Conservation (phyloP, 2,329 filamentous ascomycete genomes). For the Venturia nashicola region DNA sequence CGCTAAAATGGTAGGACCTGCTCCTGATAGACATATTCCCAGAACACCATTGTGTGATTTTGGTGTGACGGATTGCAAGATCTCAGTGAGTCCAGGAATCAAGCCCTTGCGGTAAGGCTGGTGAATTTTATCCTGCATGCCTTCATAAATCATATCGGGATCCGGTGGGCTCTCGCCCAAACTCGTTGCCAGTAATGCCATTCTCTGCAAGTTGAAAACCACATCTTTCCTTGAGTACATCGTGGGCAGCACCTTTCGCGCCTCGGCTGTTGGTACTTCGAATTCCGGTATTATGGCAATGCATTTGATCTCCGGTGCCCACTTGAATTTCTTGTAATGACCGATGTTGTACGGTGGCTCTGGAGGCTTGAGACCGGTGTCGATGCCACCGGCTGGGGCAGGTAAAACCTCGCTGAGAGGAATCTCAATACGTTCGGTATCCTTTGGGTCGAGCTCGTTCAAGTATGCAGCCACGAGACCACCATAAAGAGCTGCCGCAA, state of each 20-base stretch:
- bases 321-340: slow-evolving; percentile 90
- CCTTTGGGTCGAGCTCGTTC: slow-evolving; percentile 79
- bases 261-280: slow-evolving; percentile 86
- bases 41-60: slow-evolving; percentile 75
- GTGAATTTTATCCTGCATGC: slow-evolving; percentile 98
- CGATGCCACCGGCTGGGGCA: slow-evolving; percentile 75
- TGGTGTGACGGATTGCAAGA: slow-evolving; percentile 83
- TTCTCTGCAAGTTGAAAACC: slow-evolving; percentile 90
- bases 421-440: slow-evolving; percentile 83
- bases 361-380: slow-evolving; percentile 78
- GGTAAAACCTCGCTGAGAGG: slow-evolving; percentile 89
- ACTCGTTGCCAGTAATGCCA: slow-evolving; percentile 80
- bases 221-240: slow-evolving; percentile 72
- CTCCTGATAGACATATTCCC: slow-evolving; percentile 88
- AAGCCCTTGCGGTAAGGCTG: slow-evolving; percentile 88
- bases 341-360: slow-evolving; percentile 86
- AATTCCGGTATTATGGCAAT: slow-evolving; percentile 95
- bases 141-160: slow-evolving; percentile 86
- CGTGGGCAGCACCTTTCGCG: slow-evolving; percentile 71
- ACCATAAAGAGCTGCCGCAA: slow-evolving; percentile 87
- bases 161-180: slow-evolving; percentile 83
- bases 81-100: slow-evolving; percentile 83
- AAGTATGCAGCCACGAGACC: slow-evolving; percentile 96
- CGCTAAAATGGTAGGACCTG: slow-evolving; percentile 87
- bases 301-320: slow-evolving; percentile 91